Evolutionary conservation across 441 rosid genomes (phyloP).

Genomic region (Daphne laureola): DNA sequence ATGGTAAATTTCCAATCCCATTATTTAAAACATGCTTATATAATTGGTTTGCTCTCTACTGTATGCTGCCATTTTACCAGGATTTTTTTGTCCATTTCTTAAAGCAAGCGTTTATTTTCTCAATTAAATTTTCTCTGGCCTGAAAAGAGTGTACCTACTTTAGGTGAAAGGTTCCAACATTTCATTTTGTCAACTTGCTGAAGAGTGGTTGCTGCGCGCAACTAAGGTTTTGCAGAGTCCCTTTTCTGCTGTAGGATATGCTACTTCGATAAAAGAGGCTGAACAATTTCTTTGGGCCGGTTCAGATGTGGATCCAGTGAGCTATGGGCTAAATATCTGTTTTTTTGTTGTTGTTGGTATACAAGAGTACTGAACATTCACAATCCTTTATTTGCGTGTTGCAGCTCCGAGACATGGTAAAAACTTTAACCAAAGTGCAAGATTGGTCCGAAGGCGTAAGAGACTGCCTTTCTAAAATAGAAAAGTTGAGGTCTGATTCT

Average conservation of each 20-base stretch:
- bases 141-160: neutral
- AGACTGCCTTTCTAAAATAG: slow-evolving; percentile 46
- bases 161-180: slow-evolving; percentile 58
- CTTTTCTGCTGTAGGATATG: slow-evolving; percentile 47
- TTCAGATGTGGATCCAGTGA: slow-evolving; percentile 81
- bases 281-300: slow-evolving; percentile 99
- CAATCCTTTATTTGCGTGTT: slow-evolving; percentile 14
- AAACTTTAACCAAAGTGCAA: slow-evolving; percentile 45
- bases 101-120: too few relatives aligned
- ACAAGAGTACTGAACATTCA: slow-evolving; percentile 3
- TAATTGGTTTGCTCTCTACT: too few relatives aligned
- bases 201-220: slow-evolving; percentile 58
- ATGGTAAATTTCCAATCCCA: too few relatives aligned
- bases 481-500: slow-evolving; percentile 29
- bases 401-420: slow-evolving; percentile 65
- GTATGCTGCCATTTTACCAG: too few relatives aligned
- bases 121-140: too few relatives aligned
- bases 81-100: too few relatives aligned
- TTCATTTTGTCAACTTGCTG: slow-evolving; percentile 57
- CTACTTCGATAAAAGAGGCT: slow-evolving; percentile 60
- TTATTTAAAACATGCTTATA: too few relatives aligned
- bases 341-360: slow-evolving; percentile 6
- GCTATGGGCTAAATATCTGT: slow-evolving; percentile 20
- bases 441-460: slow-evolving; percentile 74
- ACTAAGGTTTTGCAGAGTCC: slow-evolving; percentile 35